Conservation (phyloP, 2,329 filamentous ascomycete genomes). For the Pyricularia pennisetigena region DNA sequence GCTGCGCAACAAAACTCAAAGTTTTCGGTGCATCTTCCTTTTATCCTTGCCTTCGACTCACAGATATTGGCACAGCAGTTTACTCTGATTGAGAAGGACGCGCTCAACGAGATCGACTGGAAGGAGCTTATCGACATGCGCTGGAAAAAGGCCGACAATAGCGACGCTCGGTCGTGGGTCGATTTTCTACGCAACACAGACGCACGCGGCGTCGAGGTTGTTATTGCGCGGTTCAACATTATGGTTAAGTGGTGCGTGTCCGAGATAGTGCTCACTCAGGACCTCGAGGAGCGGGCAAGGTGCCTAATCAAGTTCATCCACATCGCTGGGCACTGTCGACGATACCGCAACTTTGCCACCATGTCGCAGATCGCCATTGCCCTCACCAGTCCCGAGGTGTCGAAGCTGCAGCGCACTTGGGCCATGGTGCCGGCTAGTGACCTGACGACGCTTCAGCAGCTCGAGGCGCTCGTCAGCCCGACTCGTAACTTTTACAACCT, state of each 20-base stretch:
- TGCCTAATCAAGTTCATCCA: constrained; percentile 77
- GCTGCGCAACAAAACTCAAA: constrained; percentile 25
- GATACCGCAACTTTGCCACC: constrained; percentile 73
- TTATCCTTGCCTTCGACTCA: constrained; percentile 73
- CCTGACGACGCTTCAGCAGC: constrained; percentile 52
- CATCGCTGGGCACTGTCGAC: constrained; percentile 66
- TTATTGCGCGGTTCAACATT: constrained; percentile 79
- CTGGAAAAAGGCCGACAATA: constrained; percentile 62
- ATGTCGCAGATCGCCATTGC: constrained; percentile 74
- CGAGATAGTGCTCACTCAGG: constrained; percentile 65
- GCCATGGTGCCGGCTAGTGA: constrained; percentile 56
- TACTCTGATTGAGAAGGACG: constrained; percentile 78
- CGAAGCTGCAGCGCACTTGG: constrained; percentile 63
- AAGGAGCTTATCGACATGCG: constrained; percentile 76
- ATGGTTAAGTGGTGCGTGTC: constrained; percentile 83
- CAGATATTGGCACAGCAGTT: constrained; percentile 73
- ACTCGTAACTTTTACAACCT: constrained; percentile 69
- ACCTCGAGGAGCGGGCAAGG: constrained; percentile 61
- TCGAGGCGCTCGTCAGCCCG: constrained; percentile 67
- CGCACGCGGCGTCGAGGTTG: constrained; percentile 68
- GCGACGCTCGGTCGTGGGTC: constrained; percentile 67
- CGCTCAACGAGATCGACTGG: constrained; percentile 80
- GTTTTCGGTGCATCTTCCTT: constrained; percentile 58
- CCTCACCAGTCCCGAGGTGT: constrained; percentile 62
- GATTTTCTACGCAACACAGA: constrained; percentile 66